Base-by-base conservation (phyloP, 208 protist genomes). In the Trypanosoma conorhini region DNA sequence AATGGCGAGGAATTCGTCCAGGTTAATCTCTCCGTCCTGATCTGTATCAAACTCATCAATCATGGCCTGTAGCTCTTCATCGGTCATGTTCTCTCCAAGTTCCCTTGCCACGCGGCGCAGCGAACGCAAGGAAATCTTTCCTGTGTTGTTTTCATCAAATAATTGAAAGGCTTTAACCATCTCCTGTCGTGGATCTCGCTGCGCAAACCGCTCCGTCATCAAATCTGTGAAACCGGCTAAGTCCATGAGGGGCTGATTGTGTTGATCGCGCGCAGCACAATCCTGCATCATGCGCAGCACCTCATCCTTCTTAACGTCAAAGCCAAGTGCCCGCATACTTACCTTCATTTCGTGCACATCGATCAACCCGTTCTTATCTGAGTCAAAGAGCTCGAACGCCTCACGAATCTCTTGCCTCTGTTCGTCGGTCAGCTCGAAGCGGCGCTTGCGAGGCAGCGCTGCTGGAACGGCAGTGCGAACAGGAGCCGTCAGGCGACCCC, bases 261-360 rank as follows among this genome's bases (percentile, higher is more conserved):
- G 83, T 79, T 88, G 89, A 67, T 91, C 91, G 12, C 85, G 90
- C 50, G 86, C 80, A 24, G 88, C 85, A 69, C 82, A 96, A 69
- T 92, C 86, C 73, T 93, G 89, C 91, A 97, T 95, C 64, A 95
- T 82, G 44, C 84, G 85, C 62, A 85, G 72, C 57, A 96, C 86
- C 82, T 98, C 94, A 44, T 97, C 95, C 62, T 98, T 98, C 85
- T 99, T 99, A 10, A 92, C 97, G 69, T 99, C 98, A 82, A 99
- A 99, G 33, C 99, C 99, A 0, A 99, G 83, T 19, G 98, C 98
- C 38, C 98, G 92, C 97, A 99, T 99, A 42, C 98, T 98, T 38
- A 99, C 98, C 88, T 99, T 99, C 76, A 99, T 93, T 87, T 99
- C 98, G 64, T 99, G 98, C 21, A 89, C 94, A 68, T 99, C 99